Evolutionary conservation across 2,329 filamentous ascomycete species (phyloP).

Genomic region (Colletotrichum sp.): DNA sequence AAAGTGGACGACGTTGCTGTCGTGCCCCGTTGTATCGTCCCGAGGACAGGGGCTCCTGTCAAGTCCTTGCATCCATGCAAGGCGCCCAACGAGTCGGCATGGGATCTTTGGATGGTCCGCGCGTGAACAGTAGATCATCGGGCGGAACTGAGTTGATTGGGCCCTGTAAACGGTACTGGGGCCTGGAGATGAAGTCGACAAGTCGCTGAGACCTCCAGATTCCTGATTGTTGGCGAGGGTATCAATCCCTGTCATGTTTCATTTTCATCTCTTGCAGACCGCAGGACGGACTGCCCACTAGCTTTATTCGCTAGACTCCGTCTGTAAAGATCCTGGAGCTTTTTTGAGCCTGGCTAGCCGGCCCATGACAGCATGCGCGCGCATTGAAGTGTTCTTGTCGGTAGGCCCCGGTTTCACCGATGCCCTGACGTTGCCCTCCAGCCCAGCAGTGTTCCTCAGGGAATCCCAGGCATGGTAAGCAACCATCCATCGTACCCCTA

Average conservation of each 20-base stretch:
- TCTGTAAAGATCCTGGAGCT: slow-evolving; percentile 1
- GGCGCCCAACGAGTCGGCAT: background rate
- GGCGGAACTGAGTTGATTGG: background rate
- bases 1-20: background rate
- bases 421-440: background rate
- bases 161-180: background rate
- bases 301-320: background rate
- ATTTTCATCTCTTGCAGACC: slow-evolving; percentile 13
- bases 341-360: background rate
- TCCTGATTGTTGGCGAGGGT: background rate
- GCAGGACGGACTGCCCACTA: background rate
- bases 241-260: slow-evolving; percentile 17
- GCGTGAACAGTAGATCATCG: slow-evolving; percentile 14
- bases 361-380: slow-evolving; percentile 16
- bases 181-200: background rate
- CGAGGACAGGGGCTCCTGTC: slow-evolving; percentile 10
- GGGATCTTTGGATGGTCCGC: slow-evolving; percentile 5
- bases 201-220: background rate
- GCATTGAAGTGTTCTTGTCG: slow-evolving; percentile 22
- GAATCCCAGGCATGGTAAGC: background rate
- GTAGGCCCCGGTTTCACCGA: slow-evolving; percentile 24
- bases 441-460: background rate
- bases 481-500: background rate
- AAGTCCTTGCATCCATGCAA: slow-evolving; percentile 14
- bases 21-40: slow-evolving; percentile 2